A percentile compares a stretch with the other conserved stretches of the same genome.
Evolutionary conservation across 306 rosid genomes (phyloP).

Genomic region (Rosa chinensis): DNA sequence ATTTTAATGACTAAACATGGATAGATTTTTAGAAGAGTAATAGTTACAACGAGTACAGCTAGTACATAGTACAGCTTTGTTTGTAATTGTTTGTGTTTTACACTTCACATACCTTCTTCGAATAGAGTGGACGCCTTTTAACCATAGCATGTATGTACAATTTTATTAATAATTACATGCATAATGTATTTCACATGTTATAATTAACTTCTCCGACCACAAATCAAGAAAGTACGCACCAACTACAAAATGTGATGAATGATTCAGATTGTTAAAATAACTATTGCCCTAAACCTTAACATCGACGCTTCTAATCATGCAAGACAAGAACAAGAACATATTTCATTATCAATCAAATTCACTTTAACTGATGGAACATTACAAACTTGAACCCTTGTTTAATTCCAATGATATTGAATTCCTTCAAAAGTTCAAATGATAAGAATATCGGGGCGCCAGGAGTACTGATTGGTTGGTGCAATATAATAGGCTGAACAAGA

Average conservation of each 20-base stretch:
- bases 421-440: background rate
- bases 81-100: too few species aligned
- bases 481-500: background rate
- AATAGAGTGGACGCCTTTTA: too few species aligned
- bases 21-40: too few species aligned
- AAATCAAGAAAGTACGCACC: background rate
- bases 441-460: background rate
- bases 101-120: too few species aligned
- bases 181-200: background rate
- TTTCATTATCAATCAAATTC: background rate
- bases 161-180: background rate
- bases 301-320: background rate
- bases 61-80: too few species aligned
- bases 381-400: background rate
- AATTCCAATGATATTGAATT: background rate
- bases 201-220: background rate
- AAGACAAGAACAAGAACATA: background rate
- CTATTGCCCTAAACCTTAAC: background rate
- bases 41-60: too few species aligned
- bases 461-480: background rate
- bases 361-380: background rate
- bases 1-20: too few species aligned
- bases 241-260: background rate
- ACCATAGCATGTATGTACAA: background rate
- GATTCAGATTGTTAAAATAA: background rate